Conservation (phyloP, 208 protist species). For the Porcisia hertigi region DNA sequence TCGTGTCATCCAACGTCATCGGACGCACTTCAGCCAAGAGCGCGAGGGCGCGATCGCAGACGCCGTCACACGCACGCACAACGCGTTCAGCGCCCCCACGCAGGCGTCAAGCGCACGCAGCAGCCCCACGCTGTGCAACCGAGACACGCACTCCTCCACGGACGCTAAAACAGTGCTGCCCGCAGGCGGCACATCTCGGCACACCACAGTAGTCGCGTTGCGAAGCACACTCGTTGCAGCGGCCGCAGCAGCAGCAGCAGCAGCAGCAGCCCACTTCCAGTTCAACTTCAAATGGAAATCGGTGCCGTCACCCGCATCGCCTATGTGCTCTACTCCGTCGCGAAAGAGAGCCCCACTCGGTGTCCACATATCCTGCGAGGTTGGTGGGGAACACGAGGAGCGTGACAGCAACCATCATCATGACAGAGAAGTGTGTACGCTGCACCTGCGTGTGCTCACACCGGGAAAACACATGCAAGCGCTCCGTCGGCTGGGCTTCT, state of each 20-base stretch:
- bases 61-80: constrained; percentile 5
- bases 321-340: too few species aligned
- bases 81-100: not conserved
- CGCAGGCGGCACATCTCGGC: not conserved
- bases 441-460: too few species aligned
- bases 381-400: too few species aligned
- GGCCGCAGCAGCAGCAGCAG: not conserved
- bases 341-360: too few species aligned
- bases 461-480: too few species aligned
- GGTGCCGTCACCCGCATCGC: too few species aligned
- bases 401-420: too few species aligned
- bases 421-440: too few species aligned
- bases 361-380: too few species aligned
- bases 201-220: not conserved
- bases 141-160: constrained; percentile 5
- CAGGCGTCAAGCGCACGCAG: not conserved
- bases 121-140: not conserved
- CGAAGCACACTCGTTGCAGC: not conserved
- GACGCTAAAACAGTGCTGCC: not conserved
- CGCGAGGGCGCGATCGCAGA: not conserved
- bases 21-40: not conserved
- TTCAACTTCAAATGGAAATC: too few species aligned
- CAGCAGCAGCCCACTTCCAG: not conserved
- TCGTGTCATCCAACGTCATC: not conserved
- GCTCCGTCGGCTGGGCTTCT: too few species aligned